phyloP scores from a whole-genome alignment of 257 asterid genomes.

The Jacaranda mimosifolia region DNA sequence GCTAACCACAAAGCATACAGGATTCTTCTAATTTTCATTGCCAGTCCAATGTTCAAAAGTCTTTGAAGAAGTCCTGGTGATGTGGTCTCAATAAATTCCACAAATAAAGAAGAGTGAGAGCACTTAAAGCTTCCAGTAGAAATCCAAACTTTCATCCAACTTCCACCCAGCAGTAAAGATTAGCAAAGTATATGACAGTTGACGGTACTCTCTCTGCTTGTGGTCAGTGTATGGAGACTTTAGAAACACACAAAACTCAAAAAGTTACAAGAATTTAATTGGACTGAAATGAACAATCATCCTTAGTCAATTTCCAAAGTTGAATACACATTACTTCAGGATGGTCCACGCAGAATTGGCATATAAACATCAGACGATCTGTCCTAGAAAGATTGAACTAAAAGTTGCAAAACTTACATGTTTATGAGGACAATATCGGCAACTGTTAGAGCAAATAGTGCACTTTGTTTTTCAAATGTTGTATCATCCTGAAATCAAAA shows the following conservation, averaged over 20 bases:
- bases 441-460: conserved; percentile 59
- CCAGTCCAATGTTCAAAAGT: too few species aligned
- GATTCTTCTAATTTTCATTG: too few species aligned
- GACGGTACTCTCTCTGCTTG: neutral
- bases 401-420: conserved; percentile 51
- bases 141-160: neutral
- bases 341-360: neutral
- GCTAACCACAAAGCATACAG: too few species aligned
- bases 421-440: conserved; percentile 63
- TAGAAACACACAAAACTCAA: neutral
- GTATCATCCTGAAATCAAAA: conserved; percentile 58
- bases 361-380: neutral
- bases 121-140: neutral
- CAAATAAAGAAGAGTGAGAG: too few species aligned
- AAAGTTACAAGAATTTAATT: neutral
- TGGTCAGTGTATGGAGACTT: neutral
- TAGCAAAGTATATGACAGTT: neutral
- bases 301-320: neutral
- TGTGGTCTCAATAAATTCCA: too few species aligned
- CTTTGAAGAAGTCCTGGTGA: too few species aligned
- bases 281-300: neutral
- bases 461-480: conserved; percentile 66
- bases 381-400: conserved; percentile 28
- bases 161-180: neutral
- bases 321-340: conserved; percentile 4